Conservation (phyloP, 768 basidiomycete genomes). For the Tulasnella sp. region DNA sequence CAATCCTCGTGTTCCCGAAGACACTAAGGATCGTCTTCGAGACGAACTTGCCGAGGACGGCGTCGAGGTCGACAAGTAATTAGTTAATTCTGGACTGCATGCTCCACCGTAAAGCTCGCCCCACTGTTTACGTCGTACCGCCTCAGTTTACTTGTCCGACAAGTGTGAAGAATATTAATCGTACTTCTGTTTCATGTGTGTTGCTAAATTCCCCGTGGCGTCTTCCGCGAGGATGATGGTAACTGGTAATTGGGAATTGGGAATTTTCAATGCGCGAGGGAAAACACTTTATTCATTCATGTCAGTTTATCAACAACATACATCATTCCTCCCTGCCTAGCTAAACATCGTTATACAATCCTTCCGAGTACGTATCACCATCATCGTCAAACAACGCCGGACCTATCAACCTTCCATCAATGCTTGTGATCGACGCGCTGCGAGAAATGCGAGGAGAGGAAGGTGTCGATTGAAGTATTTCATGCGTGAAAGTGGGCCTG, state of each 20-base stretch:
- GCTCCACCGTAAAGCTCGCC: neutral
- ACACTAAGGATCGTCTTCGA: constrained; percentile 2
- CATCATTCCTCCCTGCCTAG: neutral
- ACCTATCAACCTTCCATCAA: neutral
- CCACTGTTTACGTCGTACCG: neutral
- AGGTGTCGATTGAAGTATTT: neutral
- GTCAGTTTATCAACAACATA: too few relatives aligned
- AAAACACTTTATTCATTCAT: too few relatives aligned
- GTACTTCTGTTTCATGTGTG: too few relatives aligned
- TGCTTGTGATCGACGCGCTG: neutral
- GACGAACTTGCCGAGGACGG: constrained; percentile 1
- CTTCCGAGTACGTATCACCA: too few relatives aligned
- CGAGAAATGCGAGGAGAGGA: neutral
- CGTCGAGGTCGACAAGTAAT: neutral
- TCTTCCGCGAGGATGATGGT: too few relatives aligned
- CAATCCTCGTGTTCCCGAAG: constrained; percentile 9
- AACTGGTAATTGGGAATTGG: too few relatives aligned
- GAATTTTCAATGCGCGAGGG: too few relatives aligned
- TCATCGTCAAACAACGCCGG: neutral
- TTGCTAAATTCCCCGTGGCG: too few relatives aligned
- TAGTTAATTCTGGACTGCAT: neutral
- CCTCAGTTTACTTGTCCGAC: too few relatives aligned
- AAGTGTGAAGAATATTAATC: too few relatives aligned
- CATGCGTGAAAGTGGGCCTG: too few relatives aligned
- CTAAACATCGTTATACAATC: neutral